Conservation (phyloP, 495 filamentous ascomycete species). For the Lasiosphaeria ovina region DNA sequence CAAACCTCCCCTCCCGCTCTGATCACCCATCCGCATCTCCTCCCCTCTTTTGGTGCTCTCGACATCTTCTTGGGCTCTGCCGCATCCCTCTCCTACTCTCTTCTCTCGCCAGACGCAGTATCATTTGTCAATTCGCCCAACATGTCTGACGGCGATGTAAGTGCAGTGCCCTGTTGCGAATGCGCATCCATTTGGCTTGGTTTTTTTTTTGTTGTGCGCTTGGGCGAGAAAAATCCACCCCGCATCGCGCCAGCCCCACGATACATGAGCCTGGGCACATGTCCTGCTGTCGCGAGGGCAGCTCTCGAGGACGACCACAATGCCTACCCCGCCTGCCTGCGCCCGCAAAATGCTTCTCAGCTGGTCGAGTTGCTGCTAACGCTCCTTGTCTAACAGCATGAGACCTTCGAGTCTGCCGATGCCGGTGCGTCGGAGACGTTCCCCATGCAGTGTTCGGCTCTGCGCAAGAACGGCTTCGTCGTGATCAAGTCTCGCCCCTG, state of each 20-base stretch:
- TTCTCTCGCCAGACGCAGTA: conserved; percentile 23
- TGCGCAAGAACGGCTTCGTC: conserved; percentile 98
- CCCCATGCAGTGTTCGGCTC: conserved; percentile 98
- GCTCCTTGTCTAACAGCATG: conserved; percentile 60
- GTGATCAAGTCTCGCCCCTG: conserved; percentile 97
- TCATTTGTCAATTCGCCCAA: conserved; percentile 40
- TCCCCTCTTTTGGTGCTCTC: conserved; percentile 22
- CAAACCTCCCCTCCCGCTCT: conserved; percentile 22
- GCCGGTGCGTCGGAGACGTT: conserved; percentile 90
- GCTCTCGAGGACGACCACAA: background rate
- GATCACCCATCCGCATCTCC: conserved; percentile 23
- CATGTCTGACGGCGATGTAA: conserved; percentile 53
- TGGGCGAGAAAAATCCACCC: conserved; percentile 30
- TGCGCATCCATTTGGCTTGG: background rate
- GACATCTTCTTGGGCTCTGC: conserved; percentile 26
- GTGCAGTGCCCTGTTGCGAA: conserved; percentile 14
- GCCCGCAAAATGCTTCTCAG: background rate
- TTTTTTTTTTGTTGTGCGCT: conserved; percentile 19
- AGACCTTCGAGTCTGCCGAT: conserved; percentile 89
- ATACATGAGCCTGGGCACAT: conserved; percentile 18
- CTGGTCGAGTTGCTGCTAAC: background rate
- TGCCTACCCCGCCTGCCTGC: conserved; percentile 1
- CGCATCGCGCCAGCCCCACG: conserved; percentile 30
- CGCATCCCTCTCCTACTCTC: conserved; percentile 29
- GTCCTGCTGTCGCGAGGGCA: conserved; percentile 1